Base-by-base conservation (phyloP, 2,329 filamentous ascomycete species). In the Aspergillus brunneoviolaceus region DNA sequence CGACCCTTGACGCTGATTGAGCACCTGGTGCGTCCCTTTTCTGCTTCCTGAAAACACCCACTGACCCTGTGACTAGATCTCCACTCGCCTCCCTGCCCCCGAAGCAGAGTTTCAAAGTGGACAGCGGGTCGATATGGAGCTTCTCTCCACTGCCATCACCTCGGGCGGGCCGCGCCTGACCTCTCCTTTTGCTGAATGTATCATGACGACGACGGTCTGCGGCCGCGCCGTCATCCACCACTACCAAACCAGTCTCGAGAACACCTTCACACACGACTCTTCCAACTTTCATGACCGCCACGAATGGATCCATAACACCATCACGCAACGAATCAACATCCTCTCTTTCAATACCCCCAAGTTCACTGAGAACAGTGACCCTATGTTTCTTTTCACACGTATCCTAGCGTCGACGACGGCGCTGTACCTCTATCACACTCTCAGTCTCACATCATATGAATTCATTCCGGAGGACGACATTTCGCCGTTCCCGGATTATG, bases 1-100 rank as follows among this genome's bases (percentile, higher is more conserved):
- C 69, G 63, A 55, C 69, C 72, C 11, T 51, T 73, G 12, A 70
- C 70, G 1, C 59, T 76, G n/a, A 67, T 68, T 21, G 73, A 76
- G 60, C 54, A 60, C 29, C 35, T 54, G 11, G 64, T 66, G 47
- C 47, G 60, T 31, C 27, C 14, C 7, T 25, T n/a, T 14, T 5
- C 10, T 6, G 11, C 35, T 33, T 11, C 31, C 12, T 31, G 21
- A n/a, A 5, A 2, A 21, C 25, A 19, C 12, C 10, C 21, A 27
- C 52, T 55, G 52, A 55, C n/a, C 25, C 4, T 29, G 3, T 5
- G 25, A 31, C 14, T 21, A 58, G 39, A 29, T 47, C 11, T 23
- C 56, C 12, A 58, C 49, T 19, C 56, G 56, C 1, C 19, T 58
- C 5, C 56, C 56, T 25, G 51, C 52, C 4, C 39, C 39, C 6